Evolutionary conservation across 345 rosid genomes (phyloP).

Genomic region (Bruguiera parviflora): DNA sequence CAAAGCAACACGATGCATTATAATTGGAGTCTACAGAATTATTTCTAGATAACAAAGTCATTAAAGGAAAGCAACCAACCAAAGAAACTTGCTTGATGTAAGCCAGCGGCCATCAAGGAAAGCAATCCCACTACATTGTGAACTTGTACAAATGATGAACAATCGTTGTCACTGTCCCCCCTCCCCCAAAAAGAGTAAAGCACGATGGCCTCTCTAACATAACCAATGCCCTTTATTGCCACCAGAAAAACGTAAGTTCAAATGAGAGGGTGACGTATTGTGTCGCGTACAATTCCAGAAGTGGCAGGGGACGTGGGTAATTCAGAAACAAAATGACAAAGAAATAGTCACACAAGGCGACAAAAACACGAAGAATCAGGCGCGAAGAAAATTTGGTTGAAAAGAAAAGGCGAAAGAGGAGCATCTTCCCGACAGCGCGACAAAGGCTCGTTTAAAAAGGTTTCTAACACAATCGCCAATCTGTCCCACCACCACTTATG

Average conservation of each 20-base stretch:
- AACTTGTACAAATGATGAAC: neutral
- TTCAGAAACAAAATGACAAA: conserved; percentile 22
- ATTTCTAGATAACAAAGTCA: neutral
- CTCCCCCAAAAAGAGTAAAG: conserved; percentile 23
- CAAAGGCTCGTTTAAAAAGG: conserved; percentile 38
- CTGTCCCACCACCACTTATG: conserved; percentile 56
- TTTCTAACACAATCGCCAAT: conserved; percentile 49
- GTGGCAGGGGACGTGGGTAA: conserved; percentile 17
- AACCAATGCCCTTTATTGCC: neutral
- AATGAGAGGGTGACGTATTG: neutral
- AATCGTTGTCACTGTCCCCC: conserved; percentile 19
- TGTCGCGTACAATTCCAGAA: conserved; percentile 5
- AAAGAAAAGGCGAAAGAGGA: conserved; percentile 10
- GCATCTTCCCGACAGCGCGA: conserved; percentile 51
- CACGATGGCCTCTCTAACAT: neutral
- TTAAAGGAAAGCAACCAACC: conserved; percentile 1
- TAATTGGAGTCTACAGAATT: neutral
- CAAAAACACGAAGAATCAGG: conserved; percentile 66
- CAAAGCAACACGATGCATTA: conserved; percentile 4
- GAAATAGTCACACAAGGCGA: conserved; percentile 35
- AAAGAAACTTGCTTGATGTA: neutral
- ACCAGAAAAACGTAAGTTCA: no score
- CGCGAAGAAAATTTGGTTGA: conserved; percentile 28
- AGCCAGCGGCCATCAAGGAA: neutral
- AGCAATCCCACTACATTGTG: neutral